Base-by-base conservation (phyloP, 306 rosid species). In the Cotoneaster glaucophyllus region DNA sequence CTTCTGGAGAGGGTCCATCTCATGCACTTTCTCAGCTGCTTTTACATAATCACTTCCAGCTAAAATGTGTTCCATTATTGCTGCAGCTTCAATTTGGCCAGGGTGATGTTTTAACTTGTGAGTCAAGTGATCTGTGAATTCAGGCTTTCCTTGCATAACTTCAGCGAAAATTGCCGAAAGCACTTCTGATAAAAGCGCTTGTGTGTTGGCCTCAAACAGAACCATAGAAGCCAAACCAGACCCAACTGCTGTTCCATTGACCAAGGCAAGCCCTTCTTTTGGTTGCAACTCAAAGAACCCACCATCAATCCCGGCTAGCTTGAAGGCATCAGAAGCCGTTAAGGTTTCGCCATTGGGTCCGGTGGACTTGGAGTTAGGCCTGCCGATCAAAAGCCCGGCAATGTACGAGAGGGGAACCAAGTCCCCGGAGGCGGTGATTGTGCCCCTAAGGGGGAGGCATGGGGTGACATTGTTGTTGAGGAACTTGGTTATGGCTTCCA, bases 11-110 rank as follows among this genome's bases (percentile, higher is more conserved):
- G 98, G 97, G 79, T 94, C 94, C 26, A 74, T 69, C 50, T 91
- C 97, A 71, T 90, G 97, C 1, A 87, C 56, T 70, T 85, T 88
- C 54, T 85, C 75, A 14, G 98, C 97, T 19, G 89, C 86, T 73
- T 91, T 91, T 19, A 91, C 85, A 69, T 82, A 88, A 14, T 91
- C 83, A 66, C 98, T 93, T 44, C 98, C 98, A 73, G 85, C 94
- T 14, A 93, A 76, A 75, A 93, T 90, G 84, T 93, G 96, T 73
- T 93, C 98, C 98, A 93, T 93, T 70, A 93, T 88, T 41, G 98
- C 98, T 3, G 96, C 98, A 62, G 98, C 98, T 74, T 93, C 98
- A 80, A 93, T 93, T n/a, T 93, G 98, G 8, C 98, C 98, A 41
- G 98, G 98, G 43, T 93, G 98, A 70, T 90, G 98, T 76, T 93